Conservation (phyloP, 768 basidiomycete species). For the Xerocomellus intermedius region DNA sequence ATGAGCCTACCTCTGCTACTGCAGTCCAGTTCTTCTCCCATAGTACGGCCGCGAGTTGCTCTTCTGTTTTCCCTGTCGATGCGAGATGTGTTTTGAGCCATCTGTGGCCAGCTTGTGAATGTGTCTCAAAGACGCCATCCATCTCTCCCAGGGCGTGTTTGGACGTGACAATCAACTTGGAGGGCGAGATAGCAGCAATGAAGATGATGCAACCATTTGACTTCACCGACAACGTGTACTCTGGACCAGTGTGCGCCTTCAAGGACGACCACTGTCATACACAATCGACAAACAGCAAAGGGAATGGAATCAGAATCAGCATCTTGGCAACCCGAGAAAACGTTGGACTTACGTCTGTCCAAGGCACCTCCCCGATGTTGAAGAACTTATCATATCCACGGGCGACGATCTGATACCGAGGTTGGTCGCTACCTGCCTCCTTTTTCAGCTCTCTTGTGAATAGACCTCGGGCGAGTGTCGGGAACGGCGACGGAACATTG, state of each 20-base stretch:
- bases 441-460: constrained; percentile 61
- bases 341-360: constrained; percentile 72
- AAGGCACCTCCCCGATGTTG: constrained; percentile 94
- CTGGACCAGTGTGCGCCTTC: constrained; percentile 63
- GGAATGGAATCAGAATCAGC: background rate
- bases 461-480: constrained; percentile 90
- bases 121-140: constrained; percentile 46
- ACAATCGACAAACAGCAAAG: background rate
- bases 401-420: constrained; percentile 63
- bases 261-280: constrained; percentile 70
- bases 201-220: constrained; percentile 98
- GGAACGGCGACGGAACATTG: constrained; percentile 85
- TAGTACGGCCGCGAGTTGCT: constrained; percentile 67
- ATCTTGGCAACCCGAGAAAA: background rate
- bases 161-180: constrained; percentile 79
- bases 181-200: constrained; percentile 76
- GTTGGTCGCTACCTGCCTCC: constrained; percentile 32
- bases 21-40: constrained; percentile 89
- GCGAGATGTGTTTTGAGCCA: constrained; percentile 71
- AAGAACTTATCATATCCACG: constrained; percentile 99
- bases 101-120: constrained; percentile 78
- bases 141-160: constrained; percentile 84
- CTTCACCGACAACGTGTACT: constrained; percentile 87
- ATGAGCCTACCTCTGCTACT: constrained; percentile 72
- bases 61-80: constrained; percentile 63